Conservation (phyloP, 192 early-diverging fungal genomes). For the Mortierella antarctica region DNA sequence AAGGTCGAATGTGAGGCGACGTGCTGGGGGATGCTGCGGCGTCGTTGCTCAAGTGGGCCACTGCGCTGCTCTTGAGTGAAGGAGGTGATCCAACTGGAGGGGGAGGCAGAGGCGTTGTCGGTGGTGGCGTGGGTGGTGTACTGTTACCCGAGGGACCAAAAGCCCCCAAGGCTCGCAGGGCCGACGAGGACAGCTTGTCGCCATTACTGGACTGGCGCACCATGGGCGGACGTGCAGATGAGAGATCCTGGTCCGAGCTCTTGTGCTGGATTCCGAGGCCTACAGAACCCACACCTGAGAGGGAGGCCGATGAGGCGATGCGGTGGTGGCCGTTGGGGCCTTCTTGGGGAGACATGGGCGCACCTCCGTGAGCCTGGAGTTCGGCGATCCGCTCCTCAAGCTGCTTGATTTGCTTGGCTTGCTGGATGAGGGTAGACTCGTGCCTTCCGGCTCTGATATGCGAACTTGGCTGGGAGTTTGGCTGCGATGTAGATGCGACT, state of each 20-base stretch:
- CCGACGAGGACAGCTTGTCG: conserved; percentile 21
- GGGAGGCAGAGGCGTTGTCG: conserved; percentile 24
- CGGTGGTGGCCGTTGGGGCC: conserved; percentile 11
- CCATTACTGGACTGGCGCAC: neutral
- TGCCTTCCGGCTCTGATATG: conserved; percentile 19
- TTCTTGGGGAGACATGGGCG: conserved; percentile 14
- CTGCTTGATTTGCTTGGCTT: conserved; percentile 49
- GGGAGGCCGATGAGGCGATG: conserved; percentile 6
- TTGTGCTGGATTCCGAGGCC: conserved; percentile 34
- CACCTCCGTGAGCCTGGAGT: conserved; percentile 29
- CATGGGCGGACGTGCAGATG: neutral
- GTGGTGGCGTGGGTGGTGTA: conserved; percentile 38
- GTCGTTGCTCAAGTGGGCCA: conserved; percentile 6
- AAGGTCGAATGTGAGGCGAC: conserved; percentile 16
- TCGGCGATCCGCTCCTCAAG: conserved; percentile 50
- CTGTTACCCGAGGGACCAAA: conserved; percentile 1
- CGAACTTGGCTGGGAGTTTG: conserved; percentile 2
- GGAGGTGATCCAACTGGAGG: conserved; percentile 25
- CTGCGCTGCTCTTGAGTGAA: conserved; percentile 26
- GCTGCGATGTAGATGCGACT: neutral
- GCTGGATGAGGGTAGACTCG: conserved; percentile 48
- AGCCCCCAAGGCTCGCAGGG: conserved; percentile 18
- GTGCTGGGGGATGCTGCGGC: neutral
- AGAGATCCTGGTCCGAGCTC: conserved; percentile 27
- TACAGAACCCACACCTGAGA: conserved; percentile 2